Evolutionary conservation across 192 early-diverging fungal genomes (phyloP).

Genomic region (Coemansia sp.): DNA sequence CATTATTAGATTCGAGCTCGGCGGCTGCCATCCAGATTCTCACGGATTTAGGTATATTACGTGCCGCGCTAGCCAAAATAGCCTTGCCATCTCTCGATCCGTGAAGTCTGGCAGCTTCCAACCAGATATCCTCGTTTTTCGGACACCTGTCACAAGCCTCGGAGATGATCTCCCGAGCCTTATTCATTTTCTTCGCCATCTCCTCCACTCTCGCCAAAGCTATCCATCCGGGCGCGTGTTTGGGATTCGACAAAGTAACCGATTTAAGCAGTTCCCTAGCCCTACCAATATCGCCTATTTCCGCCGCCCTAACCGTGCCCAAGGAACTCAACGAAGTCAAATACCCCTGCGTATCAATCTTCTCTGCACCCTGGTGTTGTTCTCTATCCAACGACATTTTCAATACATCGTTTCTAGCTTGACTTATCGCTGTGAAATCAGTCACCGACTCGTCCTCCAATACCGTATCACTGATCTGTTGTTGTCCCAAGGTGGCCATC

Average conservation of each 20-base stretch:
- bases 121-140: slow-evolving; percentile 94
- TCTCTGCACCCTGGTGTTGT: slow-evolving; percentile 66
- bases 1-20: slow-evolving; percentile 68
- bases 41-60: slow-evolving; percentile 87
- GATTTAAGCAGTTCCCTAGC: slow-evolving; percentile 86
- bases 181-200: slow-evolving; percentile 75
- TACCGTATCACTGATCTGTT: not conserved
- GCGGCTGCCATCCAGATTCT: slow-evolving; percentile 91
- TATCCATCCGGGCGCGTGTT: slow-evolving; percentile 98
- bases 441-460: slow-evolving; percentile 31
- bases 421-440: slow-evolving; percentile 87
- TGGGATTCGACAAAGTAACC: slow-evolving; percentile 91
- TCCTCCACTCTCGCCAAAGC: slow-evolving; percentile 97
- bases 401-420: slow-evolving; percentile 85
- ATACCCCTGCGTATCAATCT: slow-evolving; percentile 94
- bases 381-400: slow-evolving; percentile 82
- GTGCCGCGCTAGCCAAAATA: slow-evolving; percentile 88
- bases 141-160: slow-evolving; percentile 95
- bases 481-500: slow-evolving; percentile 33
- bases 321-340: slow-evolving; percentile 89
- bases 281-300: slow-evolving; percentile 82
- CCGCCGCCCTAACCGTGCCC: slow-evolving; percentile 73
- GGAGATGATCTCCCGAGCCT: slow-evolving; percentile 84
- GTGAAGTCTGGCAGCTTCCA: slow-evolving; percentile 92
- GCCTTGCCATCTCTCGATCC: slow-evolving; percentile 80